phyloP scores from a whole-genome alignment of 345 rosid genomes.

The Firmiana major region DNA sequence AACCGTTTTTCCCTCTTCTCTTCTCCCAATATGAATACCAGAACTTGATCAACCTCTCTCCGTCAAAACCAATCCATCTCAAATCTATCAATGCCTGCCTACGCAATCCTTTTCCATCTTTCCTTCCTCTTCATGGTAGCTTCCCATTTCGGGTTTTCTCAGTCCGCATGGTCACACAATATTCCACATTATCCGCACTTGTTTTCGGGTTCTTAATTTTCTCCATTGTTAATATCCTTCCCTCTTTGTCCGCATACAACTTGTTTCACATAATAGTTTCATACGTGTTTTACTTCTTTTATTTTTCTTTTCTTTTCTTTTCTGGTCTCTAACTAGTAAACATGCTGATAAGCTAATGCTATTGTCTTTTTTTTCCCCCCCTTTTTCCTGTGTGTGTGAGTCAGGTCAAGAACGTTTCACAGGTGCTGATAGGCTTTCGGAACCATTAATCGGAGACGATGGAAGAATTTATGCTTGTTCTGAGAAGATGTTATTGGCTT shows the following conservation, averaged over 20 bases:
- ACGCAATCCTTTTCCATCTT: not conserved
- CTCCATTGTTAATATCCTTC: not conserved
- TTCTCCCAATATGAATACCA: not conserved
- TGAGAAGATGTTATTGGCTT: conserved; percentile 54
- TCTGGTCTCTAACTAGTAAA: not conserved
- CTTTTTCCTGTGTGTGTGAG: not conserved
- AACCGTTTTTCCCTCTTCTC: not conserved
- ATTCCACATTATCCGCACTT: not conserved
- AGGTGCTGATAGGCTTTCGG: conserved; percentile 49
- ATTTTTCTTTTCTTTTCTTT: no score
- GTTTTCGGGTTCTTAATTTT: conserved; percentile 14
- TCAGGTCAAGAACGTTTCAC: conserved; percentile 29
- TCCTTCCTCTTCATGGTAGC: conserved; percentile 12
- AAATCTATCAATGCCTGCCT: conserved; percentile 11
- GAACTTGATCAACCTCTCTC: not conserved
- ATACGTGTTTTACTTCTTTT: no score
- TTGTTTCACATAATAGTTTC: not conserved
- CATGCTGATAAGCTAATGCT: not conserved
- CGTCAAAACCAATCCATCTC: not conserved
- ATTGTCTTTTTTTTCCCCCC: not conserved
- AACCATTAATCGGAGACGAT: conserved; percentile 59
- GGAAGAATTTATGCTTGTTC: conserved; percentile 69
- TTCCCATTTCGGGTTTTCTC: not conserved
- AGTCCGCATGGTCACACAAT: not conserved
- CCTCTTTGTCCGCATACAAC: not conserved